These are phyloP conservation scores for Spizellomyces sp. DNA, from an alignment of 192 early-diverging fungal genomes.

Conservation along the genomic window DNA sequence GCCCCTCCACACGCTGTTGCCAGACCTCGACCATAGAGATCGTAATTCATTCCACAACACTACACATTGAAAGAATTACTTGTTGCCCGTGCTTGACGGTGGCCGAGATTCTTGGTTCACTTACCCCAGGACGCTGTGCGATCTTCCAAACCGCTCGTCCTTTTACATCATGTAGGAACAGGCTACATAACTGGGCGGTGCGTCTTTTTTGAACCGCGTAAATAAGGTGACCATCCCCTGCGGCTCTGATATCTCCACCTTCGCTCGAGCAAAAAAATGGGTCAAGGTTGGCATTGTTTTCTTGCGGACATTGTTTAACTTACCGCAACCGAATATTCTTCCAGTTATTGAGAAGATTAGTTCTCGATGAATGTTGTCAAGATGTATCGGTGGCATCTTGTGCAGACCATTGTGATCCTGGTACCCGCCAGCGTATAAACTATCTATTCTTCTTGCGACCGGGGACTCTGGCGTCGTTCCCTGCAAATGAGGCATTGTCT, in stretches of 20 bases:
- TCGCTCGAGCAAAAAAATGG: neutral
- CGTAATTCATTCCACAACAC: conserved; percentile 18
- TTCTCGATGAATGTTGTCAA: neutral
- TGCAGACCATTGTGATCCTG: no score
- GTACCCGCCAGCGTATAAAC: no score
- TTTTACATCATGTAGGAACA: conserved; percentile 2
- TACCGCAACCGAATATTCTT: neutral
- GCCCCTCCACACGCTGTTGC: conserved; percentile 15
- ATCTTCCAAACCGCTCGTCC: conserved; percentile 14
- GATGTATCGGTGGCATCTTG: no score
- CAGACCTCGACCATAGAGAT: conserved; percentile 6
- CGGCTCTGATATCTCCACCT: conserved; percentile 23
- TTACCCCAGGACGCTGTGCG: conserved; percentile 19
- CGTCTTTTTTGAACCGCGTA: conserved; percentile 11
- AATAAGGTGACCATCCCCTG: neutral
- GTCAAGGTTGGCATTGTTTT: no score
- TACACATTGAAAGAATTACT: neutral
- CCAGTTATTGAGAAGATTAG: neutral
- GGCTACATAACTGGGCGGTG: conserved; percentile 5
- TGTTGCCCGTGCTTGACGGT: no score
- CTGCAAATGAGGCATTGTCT: neutral
- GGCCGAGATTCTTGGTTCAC: neutral
- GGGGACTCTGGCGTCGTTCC: neutral
- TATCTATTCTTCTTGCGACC: no score
- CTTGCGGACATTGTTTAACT: no score